These are phyloP conservation scores for Dictyostelium brefeldianum DNA, from an alignment of 78 protist species.

Conservation along the genomic window DNA sequence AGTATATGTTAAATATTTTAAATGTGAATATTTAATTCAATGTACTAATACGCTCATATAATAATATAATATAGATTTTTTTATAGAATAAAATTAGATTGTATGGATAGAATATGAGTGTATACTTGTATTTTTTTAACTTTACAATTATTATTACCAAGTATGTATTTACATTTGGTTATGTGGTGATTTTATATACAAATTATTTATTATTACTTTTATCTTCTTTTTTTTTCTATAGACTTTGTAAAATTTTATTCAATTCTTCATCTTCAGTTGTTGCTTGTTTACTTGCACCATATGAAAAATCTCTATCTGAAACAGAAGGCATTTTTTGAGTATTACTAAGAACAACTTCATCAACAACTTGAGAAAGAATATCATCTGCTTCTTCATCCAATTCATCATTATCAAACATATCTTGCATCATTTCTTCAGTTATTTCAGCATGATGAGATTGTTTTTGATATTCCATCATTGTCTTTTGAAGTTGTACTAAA, in stretches of 20 bases:
- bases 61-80: too few relatives aligned
- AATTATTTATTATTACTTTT: too few relatives aligned
- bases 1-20: too few relatives aligned
- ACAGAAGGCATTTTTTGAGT: conserved; percentile 43
- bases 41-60: too few relatives aligned
- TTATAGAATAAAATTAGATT: too few relatives aligned
- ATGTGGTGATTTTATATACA: too few relatives aligned
- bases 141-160: too few relatives aligned
- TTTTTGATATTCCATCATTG: conserved; percentile 69
- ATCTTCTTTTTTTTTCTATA: neutral
- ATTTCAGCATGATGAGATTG: conserved; percentile 54
- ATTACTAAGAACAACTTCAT: conserved; percentile 44
- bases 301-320: neutral
- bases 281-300: neutral
- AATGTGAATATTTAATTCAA: too few relatives aligned
- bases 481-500: conserved; percentile 51
- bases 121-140: too few relatives aligned
- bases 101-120: too few relatives aligned
- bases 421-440: conserved; percentile 66
- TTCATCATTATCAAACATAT: conserved; percentile 82
- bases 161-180: too few relatives aligned
- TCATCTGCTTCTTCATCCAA: conserved; percentile 64
- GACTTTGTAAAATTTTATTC: neutral
- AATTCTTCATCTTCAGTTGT: conserved; percentile 17
- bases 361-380: conserved; percentile 55